These are phyloP conservation scores for Citrus sinensis DNA, from an alignment of 345 rosid species.

Conservation along the genomic window DVS_A1.0 CM039163.1:40805001-40805500, in stretches of 20 bases:
- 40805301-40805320: not conserved
- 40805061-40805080: not conserved
- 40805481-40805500: not conserved
- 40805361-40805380: not conserved
- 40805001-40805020: constrained; percentile 4
- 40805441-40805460: not conserved
- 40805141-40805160: not conserved
- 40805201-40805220: not conserved
- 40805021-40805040: not conserved
- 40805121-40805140: not conserved
- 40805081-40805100: not conserved
- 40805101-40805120: not conserved
- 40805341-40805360: not conserved
- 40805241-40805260: not conserved
- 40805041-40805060: not conserved
- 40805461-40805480: not conserved
- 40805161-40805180: not conserved
- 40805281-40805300: not conserved
- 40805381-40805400: not conserved
- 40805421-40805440: not conserved
- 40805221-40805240: not conserved
- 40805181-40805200: not conserved
- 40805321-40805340: not conserved
- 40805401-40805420: not conserved
- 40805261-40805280: not conserved